Evolutionary conservation across 2,329 filamentous ascomycete species (phyloP), one percentile per base, ranked within the genome.

Genomic region (Zymoseptoria ardabiliae): DNA sequence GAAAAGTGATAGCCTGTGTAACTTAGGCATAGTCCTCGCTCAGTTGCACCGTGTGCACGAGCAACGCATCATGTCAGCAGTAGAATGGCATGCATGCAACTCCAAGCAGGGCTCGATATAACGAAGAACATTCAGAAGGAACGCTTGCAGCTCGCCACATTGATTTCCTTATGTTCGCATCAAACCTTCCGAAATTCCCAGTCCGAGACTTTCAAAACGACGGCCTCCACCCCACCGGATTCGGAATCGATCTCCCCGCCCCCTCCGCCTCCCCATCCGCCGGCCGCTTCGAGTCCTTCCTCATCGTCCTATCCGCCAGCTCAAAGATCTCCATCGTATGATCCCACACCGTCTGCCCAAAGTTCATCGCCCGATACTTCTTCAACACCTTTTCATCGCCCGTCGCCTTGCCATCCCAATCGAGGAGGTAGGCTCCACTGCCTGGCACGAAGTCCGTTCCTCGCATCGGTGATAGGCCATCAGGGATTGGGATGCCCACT

Each of bases 361-460:
- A 58, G 8, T 66, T 69, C 56, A 68, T 60, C 10, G 70, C 70
- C 22, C 70, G 66, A 58, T 73, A 71, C 55, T 68, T 69, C 22
- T 62, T 58, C 49, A 74, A 59, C 6, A 73, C 62, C 11, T 58
- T 65, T 57, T 69, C 65, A 30, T 74, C 71, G n/a, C 72, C 73
- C 0, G 71, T 67, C 2, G 68, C 52, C 51, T 70, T 71, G 22
- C 71, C 72, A 55, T 76, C 72, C 69, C 72, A 73, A 55, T 74
- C 72, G 4, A 75, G 68, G 9, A 75, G 58, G 60, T 75, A 75
- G 0, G 71, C 71, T 6, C 74, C 73, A 52, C 71, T 72, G 4
- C 72, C 70, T 8, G 64, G 62, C 50, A 66, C 60, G n/a, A 68
- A 69, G 53, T 73, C 68, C 1, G 66, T 68, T 11, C 68, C 71